A percentile compares a stretch with the other conserved stretches of the same genome.
Conservation (phyloP, 495 filamentous ascomycete genomes). For the Xylaria curta region DNA sequence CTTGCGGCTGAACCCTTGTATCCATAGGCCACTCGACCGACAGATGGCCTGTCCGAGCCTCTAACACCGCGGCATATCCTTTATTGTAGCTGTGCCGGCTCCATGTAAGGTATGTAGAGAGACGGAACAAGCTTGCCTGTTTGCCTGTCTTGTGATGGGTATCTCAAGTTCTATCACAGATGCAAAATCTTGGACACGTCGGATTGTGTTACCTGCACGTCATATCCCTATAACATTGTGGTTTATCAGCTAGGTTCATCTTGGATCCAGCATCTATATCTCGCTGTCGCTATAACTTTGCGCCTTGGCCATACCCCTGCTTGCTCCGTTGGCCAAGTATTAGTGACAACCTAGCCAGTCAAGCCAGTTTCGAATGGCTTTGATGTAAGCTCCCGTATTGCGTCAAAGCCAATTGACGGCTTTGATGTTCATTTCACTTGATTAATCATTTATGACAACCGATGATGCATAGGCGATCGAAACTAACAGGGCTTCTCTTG, state of each 20-base stretch:
- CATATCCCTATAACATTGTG: conserved; percentile 20
- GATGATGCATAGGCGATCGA: background rate
- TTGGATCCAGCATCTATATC: conserved; percentile 11
- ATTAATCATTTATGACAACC: background rate
- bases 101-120: background rate
- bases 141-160: background rate
- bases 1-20: conserved; percentile 10
- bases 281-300: background rate
- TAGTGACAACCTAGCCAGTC: no score
- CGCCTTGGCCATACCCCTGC: conserved; percentile 8
- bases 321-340: background rate
- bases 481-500: background rate
- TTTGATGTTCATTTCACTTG: background rate
- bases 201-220: background rate
- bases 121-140: background rate
- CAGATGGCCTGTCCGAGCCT: background rate
- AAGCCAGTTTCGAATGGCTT: background rate
- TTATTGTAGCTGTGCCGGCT: background rate
- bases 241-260: conserved; percentile 17
- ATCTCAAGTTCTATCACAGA: background rate
- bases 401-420: background rate
- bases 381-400: background rate
- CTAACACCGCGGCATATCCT: background rate
- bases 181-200: background rate
- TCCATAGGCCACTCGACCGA: background rate